Conservation (phyloP, 768 basidiomycete genomes). For the Strobilomyces confusus region DNA sequence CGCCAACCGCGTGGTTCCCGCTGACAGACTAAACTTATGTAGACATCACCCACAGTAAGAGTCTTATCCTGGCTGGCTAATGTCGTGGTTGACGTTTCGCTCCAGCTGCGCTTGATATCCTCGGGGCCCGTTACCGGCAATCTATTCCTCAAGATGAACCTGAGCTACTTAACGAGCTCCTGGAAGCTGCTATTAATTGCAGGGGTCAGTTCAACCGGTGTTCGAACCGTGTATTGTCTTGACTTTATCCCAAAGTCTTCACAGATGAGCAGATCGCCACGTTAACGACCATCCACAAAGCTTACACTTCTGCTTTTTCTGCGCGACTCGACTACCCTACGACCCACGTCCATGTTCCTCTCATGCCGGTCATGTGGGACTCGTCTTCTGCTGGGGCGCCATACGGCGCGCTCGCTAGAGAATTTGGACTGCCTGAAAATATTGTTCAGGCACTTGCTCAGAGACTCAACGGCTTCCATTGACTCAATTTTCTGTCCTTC, state of each 20-base stretch:
- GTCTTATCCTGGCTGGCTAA: neutral
- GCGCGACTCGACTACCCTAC: slow-evolving; percentile 4
- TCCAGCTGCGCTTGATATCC: slow-evolving; percentile 51
- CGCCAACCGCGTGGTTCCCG: neutral
- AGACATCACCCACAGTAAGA: slow-evolving; percentile 37
- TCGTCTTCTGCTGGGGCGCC: slow-evolving; percentile 17
- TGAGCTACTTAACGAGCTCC: slow-evolving; percentile 43
- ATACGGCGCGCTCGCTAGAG: slow-evolving; percentile 58
- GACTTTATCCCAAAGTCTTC: slow-evolving; percentile 43
- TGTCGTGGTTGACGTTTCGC: slow-evolving; percentile 22
- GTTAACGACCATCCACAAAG: slow-evolving; percentile 42
- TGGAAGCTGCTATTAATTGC: slow-evolving; percentile 49
- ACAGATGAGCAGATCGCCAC: slow-evolving; percentile 55
- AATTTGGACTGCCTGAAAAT: slow-evolving; percentile 70
- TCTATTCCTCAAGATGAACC: slow-evolving; percentile 32
- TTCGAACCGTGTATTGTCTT: neutral
- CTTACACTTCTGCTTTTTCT: slow-evolving; percentile 21
- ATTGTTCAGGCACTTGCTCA: slow-evolving; percentile 66
- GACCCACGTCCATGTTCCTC: slow-evolving; percentile 8
- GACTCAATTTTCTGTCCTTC: slow-evolving; percentile 1
- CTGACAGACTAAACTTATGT: slow-evolving; percentile 6
- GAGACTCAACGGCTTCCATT: slow-evolving; percentile 38
- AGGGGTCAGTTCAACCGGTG: slow-evolving; percentile 52
- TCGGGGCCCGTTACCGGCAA: slow-evolving; percentile 47
- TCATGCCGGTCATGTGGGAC: slow-evolving; percentile 23